Base-by-base conservation (phyloP, 805 yeast species). In the Komagataella mondaviorum region DNA sequence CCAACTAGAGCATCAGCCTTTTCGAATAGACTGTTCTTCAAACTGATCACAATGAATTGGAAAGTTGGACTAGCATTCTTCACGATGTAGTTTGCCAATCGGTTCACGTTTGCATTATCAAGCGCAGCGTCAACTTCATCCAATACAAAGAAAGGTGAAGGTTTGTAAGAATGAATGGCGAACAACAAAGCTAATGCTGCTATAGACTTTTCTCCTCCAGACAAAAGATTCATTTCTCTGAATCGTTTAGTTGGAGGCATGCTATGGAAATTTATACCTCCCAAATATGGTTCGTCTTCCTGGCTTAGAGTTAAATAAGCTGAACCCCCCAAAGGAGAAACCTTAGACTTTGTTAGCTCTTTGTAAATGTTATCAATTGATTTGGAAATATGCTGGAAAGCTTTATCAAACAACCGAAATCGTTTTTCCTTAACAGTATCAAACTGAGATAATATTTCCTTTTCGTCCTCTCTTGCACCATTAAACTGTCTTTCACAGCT, bases 121-220 rank as follows among this genome's bases (percentile, higher is more conserved):
- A 93, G 75, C 0, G 98, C 98, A 0, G 99, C 98, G 68, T 93
- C 99, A n/a, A 93, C 89, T 67, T 93, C 99, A 64, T 93, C 99
- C 46, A 93, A 70, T 0, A 93, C 96, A 63, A 93, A 91, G 63
- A 93, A 93, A 36, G 99, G 99, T 1, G 96, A 84, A 2, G 97
- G 97, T 50, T 83, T 91, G 66, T 71, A 85, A 0, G 95, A 82
- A 63, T 93, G 97, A 46, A 90, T 80, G 0, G 98, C 90, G 69
- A 93, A 93, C 48, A 93, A 66, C 55, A 93, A 70, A 0, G 98
- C 97, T 55, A 93, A 69, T 0, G 99, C 99, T 2, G 99, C 99
- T 64, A 93, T 83, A 1, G 97, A 87, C 63, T 90, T 89, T 63
- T 93, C 99, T 51, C 99, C 99, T 51, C 99, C 99, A 1, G 96